Evolutionary conservation across 2,329 filamentous ascomycete genomes (phyloP).

Genomic region (Chaetomium strumarium): DNA sequence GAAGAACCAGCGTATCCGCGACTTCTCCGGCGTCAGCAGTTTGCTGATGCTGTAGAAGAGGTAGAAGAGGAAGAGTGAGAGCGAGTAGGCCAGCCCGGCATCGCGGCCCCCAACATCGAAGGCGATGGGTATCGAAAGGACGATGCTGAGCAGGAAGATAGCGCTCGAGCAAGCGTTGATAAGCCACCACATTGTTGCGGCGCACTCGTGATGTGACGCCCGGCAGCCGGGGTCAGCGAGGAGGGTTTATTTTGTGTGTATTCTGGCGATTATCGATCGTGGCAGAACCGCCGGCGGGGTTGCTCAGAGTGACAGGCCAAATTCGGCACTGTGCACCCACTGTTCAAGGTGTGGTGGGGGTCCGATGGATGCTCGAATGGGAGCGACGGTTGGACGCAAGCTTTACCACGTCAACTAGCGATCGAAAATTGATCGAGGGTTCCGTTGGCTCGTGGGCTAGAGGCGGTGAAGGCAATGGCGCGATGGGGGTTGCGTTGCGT

Average conservation of each 20-base stretch:
- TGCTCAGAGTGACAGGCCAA: slow-evolving; percentile 6
- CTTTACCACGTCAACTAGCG: neutral
- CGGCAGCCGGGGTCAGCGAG: slow-evolving; percentile 10
- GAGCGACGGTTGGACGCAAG: neutral
- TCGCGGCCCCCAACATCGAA: slow-evolving; percentile 97
- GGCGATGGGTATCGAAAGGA: slow-evolving; percentile 92
- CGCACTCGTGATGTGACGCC: slow-evolving; percentile 14
- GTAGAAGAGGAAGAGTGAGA: slow-evolving; percentile 85
- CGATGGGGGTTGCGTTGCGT: slow-evolving; percentile 3
- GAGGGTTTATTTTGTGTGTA: neutral
- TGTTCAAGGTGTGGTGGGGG: slow-evolving; percentile 8
- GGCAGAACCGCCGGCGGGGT: neutral
- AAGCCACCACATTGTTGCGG: slow-evolving; percentile 66
- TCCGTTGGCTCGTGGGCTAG: neutral
- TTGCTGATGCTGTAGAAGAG: slow-evolving; percentile 77
- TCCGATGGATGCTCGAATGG: too few species aligned
- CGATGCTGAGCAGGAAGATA: slow-evolving; percentile 83
- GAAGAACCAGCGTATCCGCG: slow-evolving; percentile 66
- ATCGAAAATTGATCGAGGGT: neutral
- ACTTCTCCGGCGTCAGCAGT: slow-evolving; percentile 72
- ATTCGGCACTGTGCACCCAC: slow-evolving; percentile 13
- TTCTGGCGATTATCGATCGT: neutral
- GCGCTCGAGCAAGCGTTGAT: slow-evolving; percentile 73
- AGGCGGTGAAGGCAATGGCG: slow-evolving; percentile 8
- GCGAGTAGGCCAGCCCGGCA: slow-evolving; percentile 88